phyloP scores from a whole-genome alignment of 2,329 filamentous ascomycete species.

The Emergomyces orientalis region DNA sequence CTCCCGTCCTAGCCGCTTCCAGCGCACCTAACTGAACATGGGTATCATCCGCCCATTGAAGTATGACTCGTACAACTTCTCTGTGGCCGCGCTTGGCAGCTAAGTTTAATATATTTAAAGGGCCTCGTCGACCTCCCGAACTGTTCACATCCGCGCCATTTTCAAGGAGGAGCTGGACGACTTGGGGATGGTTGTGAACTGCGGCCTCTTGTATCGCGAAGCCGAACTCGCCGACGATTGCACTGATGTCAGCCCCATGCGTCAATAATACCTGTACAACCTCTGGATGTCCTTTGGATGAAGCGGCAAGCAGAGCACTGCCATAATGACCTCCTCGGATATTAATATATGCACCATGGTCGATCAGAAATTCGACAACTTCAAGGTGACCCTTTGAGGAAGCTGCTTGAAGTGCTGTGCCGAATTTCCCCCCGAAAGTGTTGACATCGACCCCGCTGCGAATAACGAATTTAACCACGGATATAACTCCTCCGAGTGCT shows the following conservation, averaged over 20 bases:
- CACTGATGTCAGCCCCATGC: slow-evolving; percentile 22
- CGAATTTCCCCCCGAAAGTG: background rate
- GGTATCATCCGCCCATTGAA: background rate
- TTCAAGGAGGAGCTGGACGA: background rate
- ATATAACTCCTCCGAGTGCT: background rate
- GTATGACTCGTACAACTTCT: background rate
- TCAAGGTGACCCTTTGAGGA: background rate
- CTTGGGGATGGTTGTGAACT: background rate
- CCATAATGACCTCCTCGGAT: slow-evolving; percentile 1
- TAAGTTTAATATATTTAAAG: background rate
- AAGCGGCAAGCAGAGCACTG: slow-evolving; percentile 19
- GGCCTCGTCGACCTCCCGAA: background rate
- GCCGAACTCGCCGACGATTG: background rate
- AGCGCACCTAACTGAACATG: background rate
- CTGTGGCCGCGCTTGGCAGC: background rate
- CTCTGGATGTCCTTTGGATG: slow-evolving; percentile 18
- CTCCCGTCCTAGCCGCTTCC: background rate
- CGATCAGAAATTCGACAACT: background rate
- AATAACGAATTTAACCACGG: background rate
- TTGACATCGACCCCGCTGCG: background rate
- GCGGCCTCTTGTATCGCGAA: background rate
- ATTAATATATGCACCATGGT: slow-evolving; percentile 10
- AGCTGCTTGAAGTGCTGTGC: background rate
- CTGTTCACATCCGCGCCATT: background rate
- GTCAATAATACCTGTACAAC: slow-evolving; percentile 24